Evolutionary conservation across 345 rosid genomes (phyloP), one percentile per base, ranked within the genome.

Genomic region (Linum usitatissimum): DNA sequence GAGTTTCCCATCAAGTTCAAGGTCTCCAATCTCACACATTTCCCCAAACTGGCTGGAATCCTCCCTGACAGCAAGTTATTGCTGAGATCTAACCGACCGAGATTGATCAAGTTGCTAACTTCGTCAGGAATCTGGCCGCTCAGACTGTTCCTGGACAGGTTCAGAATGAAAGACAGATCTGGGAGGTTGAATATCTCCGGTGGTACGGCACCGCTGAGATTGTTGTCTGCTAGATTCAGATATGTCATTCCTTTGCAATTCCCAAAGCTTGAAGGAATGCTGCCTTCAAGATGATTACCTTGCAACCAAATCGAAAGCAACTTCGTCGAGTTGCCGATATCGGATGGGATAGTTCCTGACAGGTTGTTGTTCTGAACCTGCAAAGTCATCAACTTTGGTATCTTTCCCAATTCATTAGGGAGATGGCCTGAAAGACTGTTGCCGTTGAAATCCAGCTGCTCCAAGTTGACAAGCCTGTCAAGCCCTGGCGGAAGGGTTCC

Each of bases 31-130:
- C 58, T 68, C 10, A 12, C n/a, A 62, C 64, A 69, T 30, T 53
- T 63, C 8, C 67, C 68, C 10, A 69, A 45, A 17, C 54, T 53
- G 8, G 73, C 18, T 23, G 77, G 77, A 36, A 73, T 69, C 28
- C 34, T 20, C 20, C 77, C 77, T 23, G 54, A 31, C 55, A 73
- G 64, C 28, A 20, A 59, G 28, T 73, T 73, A n/a, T 62, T 69
- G 13, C 73, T 68, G 9, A 73, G 67, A n/a, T 68, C 59, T 17
- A 73, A 28, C 3, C 36, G 34, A 48, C 63, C 72, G 39, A 69
- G 48, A 17, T 19, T 64, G 28, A 39, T 17, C 64, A 69, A 69
- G 12, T 14, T 59, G 51, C 67, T 64, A 34, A 69, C 63, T 38
- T 69, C 63, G 59, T 53, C 21, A 6, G 77, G 77, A 18, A 73